Percentiles rank a stretch among this genome's conserved stretches.
Evolutionary conservation across 2,329 filamentous ascomycete species (phyloP).

Genomic region (Colletotrichum eleusines): DNA sequence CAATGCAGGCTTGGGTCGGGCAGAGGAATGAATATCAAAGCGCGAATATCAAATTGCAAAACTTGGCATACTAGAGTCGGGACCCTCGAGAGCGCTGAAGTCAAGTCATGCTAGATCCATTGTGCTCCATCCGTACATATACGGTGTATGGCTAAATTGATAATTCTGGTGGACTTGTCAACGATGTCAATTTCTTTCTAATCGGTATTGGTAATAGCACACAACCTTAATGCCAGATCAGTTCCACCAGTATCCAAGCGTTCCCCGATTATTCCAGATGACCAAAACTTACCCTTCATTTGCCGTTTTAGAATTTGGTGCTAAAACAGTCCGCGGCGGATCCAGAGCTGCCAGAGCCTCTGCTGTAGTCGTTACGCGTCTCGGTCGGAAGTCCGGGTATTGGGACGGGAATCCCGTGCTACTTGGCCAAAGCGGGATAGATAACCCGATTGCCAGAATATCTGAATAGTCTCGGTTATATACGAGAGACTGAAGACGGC

Average conservation of each 20-base stretch:
- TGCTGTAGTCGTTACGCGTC: too few relatives aligned
- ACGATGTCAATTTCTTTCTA: neutral
- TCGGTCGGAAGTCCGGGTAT: too few relatives aligned
- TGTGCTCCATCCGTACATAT: slow-evolving; percentile 51
- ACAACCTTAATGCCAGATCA: neutral
- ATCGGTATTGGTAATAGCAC: neutral
- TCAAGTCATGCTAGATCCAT: slow-evolving; percentile 54
- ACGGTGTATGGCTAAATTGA: slow-evolving; percentile 56
- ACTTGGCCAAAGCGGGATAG: too few relatives aligned
- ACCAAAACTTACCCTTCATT: slow-evolving; percentile 49
- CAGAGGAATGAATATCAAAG: neutral
- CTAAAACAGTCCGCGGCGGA: slow-evolving; percentile 49
- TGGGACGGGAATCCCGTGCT: too few relatives aligned
- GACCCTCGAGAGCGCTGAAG: slow-evolving; percentile 46
- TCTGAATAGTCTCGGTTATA: slow-evolving; percentile 40
- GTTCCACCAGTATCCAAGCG: too few relatives aligned
- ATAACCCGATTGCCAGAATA: too few relatives aligned
- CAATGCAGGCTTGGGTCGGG: slow-evolving; percentile 16
- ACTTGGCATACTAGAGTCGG: slow-evolving; percentile 47
- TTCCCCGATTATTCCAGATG: neutral
- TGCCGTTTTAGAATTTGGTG: slow-evolving; percentile 52
- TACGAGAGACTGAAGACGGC: slow-evolving; percentile 25
- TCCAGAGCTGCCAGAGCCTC: too few relatives aligned
- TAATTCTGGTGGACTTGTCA: slow-evolving; percentile 48
- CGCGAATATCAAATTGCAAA: too few relatives aligned